Evolutionary conservation across 169 alveolate genomes (phyloP), one percentile per base, ranked within the genome.

Genomic region (Cryptosporidium baileyi): DNA sequence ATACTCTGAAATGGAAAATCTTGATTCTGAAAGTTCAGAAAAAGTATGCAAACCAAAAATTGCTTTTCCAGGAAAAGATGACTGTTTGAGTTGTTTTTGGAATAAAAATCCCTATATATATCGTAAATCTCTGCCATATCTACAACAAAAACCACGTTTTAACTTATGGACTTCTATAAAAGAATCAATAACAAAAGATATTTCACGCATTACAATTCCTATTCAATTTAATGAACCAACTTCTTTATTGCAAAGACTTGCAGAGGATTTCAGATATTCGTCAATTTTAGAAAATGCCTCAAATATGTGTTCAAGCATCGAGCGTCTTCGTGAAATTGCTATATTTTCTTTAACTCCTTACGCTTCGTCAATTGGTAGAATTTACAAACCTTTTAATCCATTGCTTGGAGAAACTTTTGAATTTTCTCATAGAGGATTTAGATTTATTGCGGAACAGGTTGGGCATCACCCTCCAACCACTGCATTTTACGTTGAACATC

Each of bases 371-470:
- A 93, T 93, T 7, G 95, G 96, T 17, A 85, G 98, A 44, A 82
- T 95, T 15, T 80, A 93, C 67, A 97, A 97, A 91, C 98, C 98
- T 19, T 97, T 96, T 82, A 97, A 95, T 89, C 99, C 99, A 0
- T 63, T 97, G 51, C 95, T 97, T 45, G 99, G 98, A 2, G 99
- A 97, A 89, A 97, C 99, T 13, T 97, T 88, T 91, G 99, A 97
- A 82, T 82, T 95, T 61, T 91, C 96, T 0, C 97, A 95, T 54
- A 90, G 95, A 24, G 96, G 96, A 15, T 96, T 92, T 81, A 91
- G 93, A 63, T 92, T 93, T 67, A 49, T 96, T 40, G 95, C 98
- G 6, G 99, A 97, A 67, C 98, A 97, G 80, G 85, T 74, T 13
- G 95, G 95, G 0, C 99, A 96, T 82, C 99, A 96, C 67, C 99